Conservation (phyloP, 2,329 filamentous ascomycete genomes). For the Claviceps purpurea region DNA sequence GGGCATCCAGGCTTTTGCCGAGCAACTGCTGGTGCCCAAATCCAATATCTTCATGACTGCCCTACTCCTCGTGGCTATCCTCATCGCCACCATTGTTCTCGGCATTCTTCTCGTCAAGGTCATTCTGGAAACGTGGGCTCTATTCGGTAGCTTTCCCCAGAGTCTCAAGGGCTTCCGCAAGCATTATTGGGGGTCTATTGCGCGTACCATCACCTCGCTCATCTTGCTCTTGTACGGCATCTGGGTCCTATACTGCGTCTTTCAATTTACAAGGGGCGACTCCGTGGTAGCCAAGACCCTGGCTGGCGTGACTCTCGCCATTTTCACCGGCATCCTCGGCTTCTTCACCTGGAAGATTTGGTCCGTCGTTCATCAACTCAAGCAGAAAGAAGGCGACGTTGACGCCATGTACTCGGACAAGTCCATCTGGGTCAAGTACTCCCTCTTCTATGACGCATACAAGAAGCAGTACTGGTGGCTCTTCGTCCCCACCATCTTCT, state of each 20-base stretch:
- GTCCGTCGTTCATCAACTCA: conserved; percentile 58
- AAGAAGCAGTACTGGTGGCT: conserved; percentile 95
- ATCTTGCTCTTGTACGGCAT: conserved; percentile 86
- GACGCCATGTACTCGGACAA: conserved; percentile 74
- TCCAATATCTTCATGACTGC: conserved; percentile 96
- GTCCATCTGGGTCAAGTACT: conserved; percentile 87
- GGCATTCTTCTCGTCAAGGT: conserved; percentile 83
- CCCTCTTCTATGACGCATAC: conserved; percentile 92
- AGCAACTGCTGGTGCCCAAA: conserved; percentile 71
- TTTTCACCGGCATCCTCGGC: conserved; percentile 69
- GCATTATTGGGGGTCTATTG: conserved; percentile 90
- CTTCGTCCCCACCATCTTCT: conserved; percentile 78
- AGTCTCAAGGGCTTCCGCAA: conserved; percentile 74
- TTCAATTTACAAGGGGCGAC: conserved; percentile 86
- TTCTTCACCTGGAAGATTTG: conserved; percentile 83
- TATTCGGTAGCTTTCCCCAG: conserved; percentile 79
- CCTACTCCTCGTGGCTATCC: conserved; percentile 74
- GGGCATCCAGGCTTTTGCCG: conserved; percentile 71
- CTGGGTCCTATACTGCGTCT: conserved; percentile 92
- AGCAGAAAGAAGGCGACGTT: conserved; percentile 60
- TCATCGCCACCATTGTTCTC: conserved; percentile 72
- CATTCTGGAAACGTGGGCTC: conserved; percentile 77
- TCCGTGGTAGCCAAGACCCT: conserved; percentile 85
- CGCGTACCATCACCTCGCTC: conserved; percentile 76
- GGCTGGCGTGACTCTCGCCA: conserved; percentile 63